Evolutionary conservation across 1,284 basidiomycete genomes (phyloP).

Genomic region (Bondarzewia mesenterica): DNA sequence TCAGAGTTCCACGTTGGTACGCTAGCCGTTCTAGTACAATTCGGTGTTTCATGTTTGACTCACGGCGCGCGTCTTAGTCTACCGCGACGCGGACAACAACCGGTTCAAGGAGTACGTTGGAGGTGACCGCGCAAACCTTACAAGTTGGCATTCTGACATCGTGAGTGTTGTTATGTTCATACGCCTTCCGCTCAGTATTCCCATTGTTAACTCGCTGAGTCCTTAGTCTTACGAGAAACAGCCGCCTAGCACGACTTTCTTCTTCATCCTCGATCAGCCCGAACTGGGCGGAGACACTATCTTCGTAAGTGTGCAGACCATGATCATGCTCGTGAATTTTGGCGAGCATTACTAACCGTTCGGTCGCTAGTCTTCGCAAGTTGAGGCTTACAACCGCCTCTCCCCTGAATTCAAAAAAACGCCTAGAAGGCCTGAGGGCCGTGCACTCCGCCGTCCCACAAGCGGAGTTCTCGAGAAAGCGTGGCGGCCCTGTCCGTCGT

Average conservation of each 20-base stretch:
- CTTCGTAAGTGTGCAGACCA: constrained; percentile 28
- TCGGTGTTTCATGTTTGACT: neutral
- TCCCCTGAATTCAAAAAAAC: constrained; percentile 58
- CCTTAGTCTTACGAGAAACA: constrained; percentile 48
- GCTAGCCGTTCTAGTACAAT: neutral
- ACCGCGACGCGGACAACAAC: constrained; percentile 29
- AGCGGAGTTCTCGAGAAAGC: constrained; percentile 42
- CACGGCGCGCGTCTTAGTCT: constrained; percentile 21
- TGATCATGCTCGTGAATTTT: constrained; percentile 14
- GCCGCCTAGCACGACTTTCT: constrained; percentile 51
- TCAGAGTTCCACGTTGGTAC: constrained; percentile 44
- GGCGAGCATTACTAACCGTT: too few relatives aligned
- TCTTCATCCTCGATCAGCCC: constrained; percentile 43
- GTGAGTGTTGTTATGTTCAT: constrained; percentile 19
- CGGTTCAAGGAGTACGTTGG: constrained; percentile 24
- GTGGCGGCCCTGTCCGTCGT: constrained; percentile 49
- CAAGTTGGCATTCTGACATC: constrained; percentile 38
- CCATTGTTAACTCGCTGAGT: neutral
- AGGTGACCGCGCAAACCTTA: constrained; percentile 21
- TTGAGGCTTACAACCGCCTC: constrained; percentile 61
- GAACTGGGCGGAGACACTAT: constrained; percentile 48
- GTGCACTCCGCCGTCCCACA: constrained; percentile 60
- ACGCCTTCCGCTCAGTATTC: neutral
- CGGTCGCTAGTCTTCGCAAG: too few relatives aligned
- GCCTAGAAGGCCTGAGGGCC: constrained; percentile 54